Base-by-base conservation (phyloP, 2,329 filamentous ascomycete species). In the Monilinia aucupariae region DNA sequence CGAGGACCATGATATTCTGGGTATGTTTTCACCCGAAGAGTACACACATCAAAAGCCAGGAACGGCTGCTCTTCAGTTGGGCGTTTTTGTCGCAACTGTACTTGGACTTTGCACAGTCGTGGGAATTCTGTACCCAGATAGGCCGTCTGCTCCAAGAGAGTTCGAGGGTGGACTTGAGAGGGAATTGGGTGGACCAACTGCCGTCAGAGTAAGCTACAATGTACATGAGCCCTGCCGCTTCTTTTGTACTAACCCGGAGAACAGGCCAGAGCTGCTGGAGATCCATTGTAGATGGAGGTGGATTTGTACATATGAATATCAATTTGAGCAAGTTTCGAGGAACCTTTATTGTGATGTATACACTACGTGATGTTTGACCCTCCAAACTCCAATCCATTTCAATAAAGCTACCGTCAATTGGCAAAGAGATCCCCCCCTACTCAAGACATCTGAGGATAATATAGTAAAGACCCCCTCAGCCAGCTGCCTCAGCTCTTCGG, bases 1-100 rank as follows among this genome's bases (percentile, higher is more conserved):
- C 77, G 96, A 99, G 78, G 94, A 99, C 77, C 89, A 97, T 77
- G 96, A 99, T 76, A 83, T 92, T 64, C 82, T 97, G 64, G 92
- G 92, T 71, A 88, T 96, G 68, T 93, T 99, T 78, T 89, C 90
- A 58, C 86, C 91, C 2, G 87, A 94, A 76, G 88, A 92, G 72
- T 97, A 99, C 80, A 94, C 87, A 62, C 93, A 94, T 82, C 80
- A 82, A 51, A 88, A 83, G 56, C 80, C 92, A 20, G 83, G 84
- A 67, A 92, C 87, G 73, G 90, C 85, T 64, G 74, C 86, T 43
- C 72, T 87, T 65, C 86, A 91, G 78, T 77, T 92, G 67, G 87
- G 85, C 64, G 78, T 78, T 66, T 92, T 92, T 74, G 76, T 92
- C 51, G 79, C 78, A 27, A 78, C 80, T 61, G 82, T 91, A 68